A percentile compares a stretch with the other conserved stretches of the same genome.
Conservation (phyloP, 2,329 filamentous ascomycete species). For the Venturia carpophila region DNA sequence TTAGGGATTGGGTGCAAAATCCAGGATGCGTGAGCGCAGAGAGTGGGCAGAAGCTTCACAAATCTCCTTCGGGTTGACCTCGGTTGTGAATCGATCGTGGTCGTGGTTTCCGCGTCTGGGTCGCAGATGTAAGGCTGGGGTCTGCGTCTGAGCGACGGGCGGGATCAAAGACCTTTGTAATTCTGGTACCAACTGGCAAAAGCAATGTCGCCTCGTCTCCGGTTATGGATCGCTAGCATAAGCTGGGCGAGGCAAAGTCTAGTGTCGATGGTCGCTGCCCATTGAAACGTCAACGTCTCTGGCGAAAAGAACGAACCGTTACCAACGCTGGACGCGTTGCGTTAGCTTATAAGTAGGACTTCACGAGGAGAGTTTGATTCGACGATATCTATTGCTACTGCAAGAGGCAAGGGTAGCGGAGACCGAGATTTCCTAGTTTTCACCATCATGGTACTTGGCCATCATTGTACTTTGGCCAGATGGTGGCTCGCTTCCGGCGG, state of each 20-base stretch:
- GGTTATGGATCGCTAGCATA: background rate
- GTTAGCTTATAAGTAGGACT: background rate
- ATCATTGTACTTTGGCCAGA: background rate
- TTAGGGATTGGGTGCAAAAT: background rate
- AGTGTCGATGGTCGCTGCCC: background rate
- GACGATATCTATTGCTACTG: background rate
- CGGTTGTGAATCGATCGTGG: background rate
- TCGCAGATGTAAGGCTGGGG: background rate
- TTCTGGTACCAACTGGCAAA: background rate
- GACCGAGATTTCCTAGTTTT: background rate
- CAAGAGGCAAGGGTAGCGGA: background rate
- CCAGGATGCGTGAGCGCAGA: background rate
- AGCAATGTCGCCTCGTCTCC: background rate
- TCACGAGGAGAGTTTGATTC: background rate
- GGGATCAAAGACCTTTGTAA: background rate
- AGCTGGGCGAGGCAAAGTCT: background rate
- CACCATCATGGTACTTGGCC: constrained; percentile 1
- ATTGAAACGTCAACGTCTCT: background rate
- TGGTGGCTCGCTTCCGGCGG: background rate
- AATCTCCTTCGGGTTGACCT: background rate
- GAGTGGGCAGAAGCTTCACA: background rate
- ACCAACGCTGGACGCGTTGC: background rate
- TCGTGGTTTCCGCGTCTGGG: background rate
- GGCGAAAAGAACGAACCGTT: background rate
- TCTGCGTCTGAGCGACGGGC: background rate